Conservation (phyloP, 805 yeast species). For the Ogataea polymorpha region DNA sequence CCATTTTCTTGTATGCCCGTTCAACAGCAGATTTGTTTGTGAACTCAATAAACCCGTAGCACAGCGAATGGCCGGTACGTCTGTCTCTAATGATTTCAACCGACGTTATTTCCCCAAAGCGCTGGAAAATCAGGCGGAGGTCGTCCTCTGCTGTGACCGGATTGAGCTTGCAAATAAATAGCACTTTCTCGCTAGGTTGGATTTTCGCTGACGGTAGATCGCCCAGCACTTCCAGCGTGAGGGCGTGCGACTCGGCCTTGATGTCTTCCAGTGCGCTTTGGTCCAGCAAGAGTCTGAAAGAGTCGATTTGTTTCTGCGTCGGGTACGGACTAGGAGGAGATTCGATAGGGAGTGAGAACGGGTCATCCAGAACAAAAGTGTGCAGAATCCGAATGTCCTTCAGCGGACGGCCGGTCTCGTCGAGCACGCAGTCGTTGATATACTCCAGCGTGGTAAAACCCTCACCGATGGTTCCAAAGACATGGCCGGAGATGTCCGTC, state of each 20-base stretch:
- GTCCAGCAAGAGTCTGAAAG: constrained; percentile 31
- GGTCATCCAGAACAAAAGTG: constrained; percentile 51
- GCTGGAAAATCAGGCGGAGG: constrained; percentile 50
- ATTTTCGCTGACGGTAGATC: constrained; percentile 57
- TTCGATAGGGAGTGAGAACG: constrained; percentile 39
- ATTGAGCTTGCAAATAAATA: constrained; percentile 63
- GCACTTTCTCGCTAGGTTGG: constrained; percentile 57
- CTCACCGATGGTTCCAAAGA: constrained; percentile 53
- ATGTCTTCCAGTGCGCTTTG: constrained; percentile 20
- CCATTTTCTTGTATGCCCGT: constrained; percentile 59
- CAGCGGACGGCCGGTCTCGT: constrained; percentile 39
- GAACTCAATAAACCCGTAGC: constrained; percentile 66
- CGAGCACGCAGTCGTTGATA: constrained; percentile 40
- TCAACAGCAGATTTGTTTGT: constrained; percentile 49
- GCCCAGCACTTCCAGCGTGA: constrained; percentile 61
- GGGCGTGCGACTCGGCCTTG: constrained; percentile 49
- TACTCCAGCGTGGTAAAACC: constrained; percentile 45
- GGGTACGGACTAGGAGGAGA: constrained; percentile 38
- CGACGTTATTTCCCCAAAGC: constrained; percentile 54
- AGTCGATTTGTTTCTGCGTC: constrained; percentile 29
- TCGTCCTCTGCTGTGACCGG: constrained; percentile 60
- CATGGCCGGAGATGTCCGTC: constrained; percentile 21
- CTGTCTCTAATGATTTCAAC: constrained; percentile 52
- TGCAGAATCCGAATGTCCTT: constrained; percentile 51
- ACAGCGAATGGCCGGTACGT: constrained; percentile 45